phyloP scores from a whole-genome alignment of 345 rosid genomes.

The Erodium maritimum region DNA sequence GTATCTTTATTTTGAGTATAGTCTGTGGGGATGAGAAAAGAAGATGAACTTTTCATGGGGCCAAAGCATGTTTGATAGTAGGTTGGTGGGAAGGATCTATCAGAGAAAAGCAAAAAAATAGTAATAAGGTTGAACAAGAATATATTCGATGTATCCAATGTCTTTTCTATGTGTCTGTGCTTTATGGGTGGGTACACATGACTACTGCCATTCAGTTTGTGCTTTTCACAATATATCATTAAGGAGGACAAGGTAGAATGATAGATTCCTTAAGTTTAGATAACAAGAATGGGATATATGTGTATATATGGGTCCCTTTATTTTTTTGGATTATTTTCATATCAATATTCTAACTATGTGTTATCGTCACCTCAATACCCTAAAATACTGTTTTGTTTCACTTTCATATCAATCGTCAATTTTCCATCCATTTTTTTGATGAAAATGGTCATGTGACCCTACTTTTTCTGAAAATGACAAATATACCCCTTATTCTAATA shows the following conservation, averaged over 20 bases:
- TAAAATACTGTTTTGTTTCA: too few species aligned
- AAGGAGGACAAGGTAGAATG: not conserved
- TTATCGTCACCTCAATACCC: too few species aligned
- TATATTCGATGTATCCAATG: not conserved
- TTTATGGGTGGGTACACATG: not conserved
- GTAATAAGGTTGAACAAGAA: not conserved
- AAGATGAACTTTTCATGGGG: not conserved
- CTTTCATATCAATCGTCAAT: too few species aligned
- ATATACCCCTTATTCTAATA: too few species aligned
- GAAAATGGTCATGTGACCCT: too few species aligned
- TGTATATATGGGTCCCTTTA: not conserved
- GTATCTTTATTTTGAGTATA: not conserved
- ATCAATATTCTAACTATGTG: too few species aligned
- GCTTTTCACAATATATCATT: not conserved
- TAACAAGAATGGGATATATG: not conserved
- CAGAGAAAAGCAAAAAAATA: not conserved
- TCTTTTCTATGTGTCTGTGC: not conserved
- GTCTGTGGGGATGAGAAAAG: not conserved
- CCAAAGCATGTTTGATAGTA: not conserved
- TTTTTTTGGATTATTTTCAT: too few species aligned
- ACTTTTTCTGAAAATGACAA: too few species aligned
- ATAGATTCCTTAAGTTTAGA: not conserved
- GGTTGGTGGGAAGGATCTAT: not conserved
- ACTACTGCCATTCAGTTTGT: not conserved
- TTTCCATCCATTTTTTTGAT: too few species aligned